Conservation (phyloP, 768 basidiomycete species). For the Boletus tomentosulus region DNA sequence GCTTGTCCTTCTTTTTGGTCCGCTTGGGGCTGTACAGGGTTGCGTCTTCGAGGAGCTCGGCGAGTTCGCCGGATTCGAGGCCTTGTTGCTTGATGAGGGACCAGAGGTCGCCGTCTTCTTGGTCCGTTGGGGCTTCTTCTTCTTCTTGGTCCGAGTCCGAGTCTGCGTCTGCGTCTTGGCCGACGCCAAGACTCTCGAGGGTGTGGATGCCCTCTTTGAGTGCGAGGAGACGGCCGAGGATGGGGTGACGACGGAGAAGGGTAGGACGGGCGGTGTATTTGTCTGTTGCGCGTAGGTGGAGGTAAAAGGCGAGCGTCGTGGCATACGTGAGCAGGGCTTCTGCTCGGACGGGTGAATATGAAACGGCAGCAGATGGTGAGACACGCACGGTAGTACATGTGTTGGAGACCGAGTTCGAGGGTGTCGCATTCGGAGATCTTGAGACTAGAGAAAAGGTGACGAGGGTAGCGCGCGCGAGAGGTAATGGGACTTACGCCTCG, state of each 20-base stretch:
- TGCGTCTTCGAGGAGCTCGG: constrained; percentile 54
- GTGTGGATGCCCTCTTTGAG: constrained; percentile 79
- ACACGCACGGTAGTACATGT: constrained; percentile 84
- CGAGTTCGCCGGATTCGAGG: constrained; percentile 48
- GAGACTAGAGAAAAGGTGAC: constrained; percentile 37
- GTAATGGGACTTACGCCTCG: constrained; percentile 43
- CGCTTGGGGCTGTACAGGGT: constrained; percentile 39
- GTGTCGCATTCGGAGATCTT: constrained; percentile 45
- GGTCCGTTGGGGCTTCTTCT: constrained; percentile 34
- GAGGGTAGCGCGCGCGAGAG: not conserved
- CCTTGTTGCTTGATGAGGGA: constrained; percentile 34
- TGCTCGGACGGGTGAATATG: constrained; percentile 29
- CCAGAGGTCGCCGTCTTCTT: constrained; percentile 44
- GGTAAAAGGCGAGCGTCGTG: constrained; percentile 87
- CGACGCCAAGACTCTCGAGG: constrained; percentile 83
- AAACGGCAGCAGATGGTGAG: not conserved
- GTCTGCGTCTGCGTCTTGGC: constrained; percentile 39
- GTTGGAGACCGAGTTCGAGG: constrained; percentile 65
- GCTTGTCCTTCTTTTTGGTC: constrained; percentile 50
- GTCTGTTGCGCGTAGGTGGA: constrained; percentile 73
- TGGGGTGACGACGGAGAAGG: constrained; percentile 63
- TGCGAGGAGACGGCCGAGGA: constrained; percentile 70
- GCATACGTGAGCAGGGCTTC: constrained; percentile 89
- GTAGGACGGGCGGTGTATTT: constrained; percentile 60
- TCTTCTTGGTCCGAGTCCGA: constrained; percentile 29